Conservation (phyloP, 1,284 basidiomycete genomes). For the Porodaedalea pini region DNA sequence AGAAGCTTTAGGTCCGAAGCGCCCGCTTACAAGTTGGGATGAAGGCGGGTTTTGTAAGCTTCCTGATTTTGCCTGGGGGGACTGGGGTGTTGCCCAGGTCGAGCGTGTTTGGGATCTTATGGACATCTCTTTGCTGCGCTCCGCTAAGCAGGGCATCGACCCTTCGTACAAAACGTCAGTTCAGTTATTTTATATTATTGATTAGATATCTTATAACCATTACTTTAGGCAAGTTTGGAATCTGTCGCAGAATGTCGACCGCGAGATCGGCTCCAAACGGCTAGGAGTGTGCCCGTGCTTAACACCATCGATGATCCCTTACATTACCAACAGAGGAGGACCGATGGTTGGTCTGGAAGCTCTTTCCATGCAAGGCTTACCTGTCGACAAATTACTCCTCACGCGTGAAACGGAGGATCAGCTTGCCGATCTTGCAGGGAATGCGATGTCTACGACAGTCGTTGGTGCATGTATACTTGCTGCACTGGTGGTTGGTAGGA, state of each 20-base stretch:
- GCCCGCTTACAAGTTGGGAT: conserved; percentile 91
- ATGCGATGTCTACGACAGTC: conserved; percentile 96
- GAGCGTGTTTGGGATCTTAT: conserved; percentile 93
- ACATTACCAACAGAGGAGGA: conserved; percentile 93
- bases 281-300: conserved; percentile 88
- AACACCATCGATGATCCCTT: conserved; percentile 95
- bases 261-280: conserved; percentile 77
- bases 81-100: conserved; percentile 89
- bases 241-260: conserved; percentile 94
- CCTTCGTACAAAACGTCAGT: conserved; percentile 83
- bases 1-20: conserved; percentile 77
- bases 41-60: conserved; percentile 88
- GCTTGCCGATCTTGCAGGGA: conserved; percentile 90
- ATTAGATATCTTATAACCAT: conserved; percentile 12
- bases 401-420: conserved; percentile 94
- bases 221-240: conserved; percentile 82
- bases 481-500: conserved; percentile 67
- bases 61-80: conserved; percentile 90
- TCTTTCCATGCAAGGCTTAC: conserved; percentile 89
- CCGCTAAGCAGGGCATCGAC: conserved; percentile 77
- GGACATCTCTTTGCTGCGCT: conserved; percentile 85
- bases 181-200: conserved; percentile 1
- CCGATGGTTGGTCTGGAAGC: conserved; percentile 94
- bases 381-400: conserved; percentile 85
- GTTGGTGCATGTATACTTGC: conserved; percentile 89